Base-by-base conservation (phyloP, 345 rosid species). In the Capsella bursapastoris region DNA sequence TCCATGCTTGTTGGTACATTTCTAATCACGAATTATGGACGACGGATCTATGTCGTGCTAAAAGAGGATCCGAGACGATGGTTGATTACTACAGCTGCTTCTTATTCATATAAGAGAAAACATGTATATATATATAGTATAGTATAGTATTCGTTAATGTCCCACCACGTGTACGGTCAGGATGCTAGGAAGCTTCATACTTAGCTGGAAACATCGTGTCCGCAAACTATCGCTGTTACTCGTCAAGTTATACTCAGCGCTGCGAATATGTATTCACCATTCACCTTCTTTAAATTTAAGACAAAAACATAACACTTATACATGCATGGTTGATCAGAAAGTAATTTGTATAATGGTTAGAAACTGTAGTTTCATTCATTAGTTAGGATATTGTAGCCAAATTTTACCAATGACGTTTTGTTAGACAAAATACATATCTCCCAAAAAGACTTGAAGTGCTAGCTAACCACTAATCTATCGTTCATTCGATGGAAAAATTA, bases 91-190 rank as follows among this genome's bases (percentile, higher is more conserved):
- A 60, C 68, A 60, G 57, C 34, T 13, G 62, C 28, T 40, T 49
- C 48, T 40, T 55, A 43, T 37, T 70, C 25, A 69, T 37, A 51
- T 59, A 76, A 37, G 37, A 45, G 34, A 50, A 64, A 37, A 70
- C 66, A 75, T 61, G 74, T 67, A 56, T 31, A 28, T 52, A 28
- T 52, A 69, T 4, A n/a, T 53, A 22, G 25, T 22, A 70, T 4
- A 9, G 16, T 53, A 41, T 27, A 29, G 4, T 63, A 10, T 48
- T 53, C 58, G 14, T 8, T 22, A 2, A 48, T 58, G 82, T 73
- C 78, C 85, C 66, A 80, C 83, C 89, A 87, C 91, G 89, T 87
- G 89, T 84, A 87, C 87, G 87, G 72, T 34, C 57, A 31, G 1
- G 78, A 83, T 65, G 77, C 11, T 31, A 49, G 60, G 66, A 63